Percentiles rank a stretch among this genome's conserved stretches.
These are phyloP conservation scores for Dactylis glomerata DNA, from an alignment of 176 grass and related monocot species.

Conservation along the genomic window DNA sequence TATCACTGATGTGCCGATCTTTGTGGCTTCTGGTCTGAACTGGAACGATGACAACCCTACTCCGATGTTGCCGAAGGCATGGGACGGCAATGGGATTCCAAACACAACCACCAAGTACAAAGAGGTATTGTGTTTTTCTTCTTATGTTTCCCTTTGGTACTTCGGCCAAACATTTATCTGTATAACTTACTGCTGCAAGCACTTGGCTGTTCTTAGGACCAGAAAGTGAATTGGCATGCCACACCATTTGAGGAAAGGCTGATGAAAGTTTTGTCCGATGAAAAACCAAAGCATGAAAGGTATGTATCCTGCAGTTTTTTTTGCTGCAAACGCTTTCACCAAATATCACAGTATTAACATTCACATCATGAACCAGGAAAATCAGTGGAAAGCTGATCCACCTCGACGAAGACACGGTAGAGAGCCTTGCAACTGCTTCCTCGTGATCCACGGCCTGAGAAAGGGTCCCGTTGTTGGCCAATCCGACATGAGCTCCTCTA, in stretches of 20 bases:
- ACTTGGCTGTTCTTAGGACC: conserved; percentile 44
- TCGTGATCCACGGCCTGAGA: no score
- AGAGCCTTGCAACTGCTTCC: not conserved
- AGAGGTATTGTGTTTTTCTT: conserved; percentile 50
- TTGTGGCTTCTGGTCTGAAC: conserved; percentile 34
- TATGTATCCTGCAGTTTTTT: conserved; percentile 31
- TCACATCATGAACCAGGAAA: conserved; percentile 24
- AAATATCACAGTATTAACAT: not conserved
- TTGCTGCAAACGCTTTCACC: not conserved
- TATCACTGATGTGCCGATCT: conserved; percentile 44
- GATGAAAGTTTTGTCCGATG: conserved; percentile 64
- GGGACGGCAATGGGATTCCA: conserved; percentile 81
- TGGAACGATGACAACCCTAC: conserved; percentile 39
- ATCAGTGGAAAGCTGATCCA: conserved; percentile 47
- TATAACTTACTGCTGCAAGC: not conserved
- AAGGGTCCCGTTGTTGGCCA: no score
- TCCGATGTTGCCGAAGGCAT: conserved; percentile 33
- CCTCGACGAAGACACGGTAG: conserved; percentile 25
- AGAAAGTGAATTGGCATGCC: conserved; percentile 73
- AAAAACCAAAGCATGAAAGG: conserved; percentile 63
- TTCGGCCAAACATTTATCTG: not conserved
- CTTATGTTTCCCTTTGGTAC: not conserved
- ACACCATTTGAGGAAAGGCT: conserved; percentile 90
- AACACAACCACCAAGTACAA: conserved; percentile 86
- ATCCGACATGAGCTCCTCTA: no score